Percentiles rank a stretch among this genome's conserved stretches.
Evolutionary conservation across 2,329 filamentous ascomycete genomes (phyloP).

Genomic region (Fusarium sp.): DNA sequence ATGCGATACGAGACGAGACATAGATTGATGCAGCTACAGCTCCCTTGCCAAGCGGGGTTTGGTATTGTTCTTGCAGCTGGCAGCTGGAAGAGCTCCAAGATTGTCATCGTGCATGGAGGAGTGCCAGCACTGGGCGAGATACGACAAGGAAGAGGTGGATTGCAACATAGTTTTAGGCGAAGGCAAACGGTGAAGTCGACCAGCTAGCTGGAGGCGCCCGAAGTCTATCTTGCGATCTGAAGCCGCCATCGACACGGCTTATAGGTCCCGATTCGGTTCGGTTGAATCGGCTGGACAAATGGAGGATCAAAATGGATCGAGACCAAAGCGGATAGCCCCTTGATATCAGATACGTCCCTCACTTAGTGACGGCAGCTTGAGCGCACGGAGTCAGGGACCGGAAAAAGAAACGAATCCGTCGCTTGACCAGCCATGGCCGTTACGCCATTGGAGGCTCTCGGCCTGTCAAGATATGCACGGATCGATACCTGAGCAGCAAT

Average conservation of each 20-base stretch:
- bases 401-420: slow-evolving; percentile 26
- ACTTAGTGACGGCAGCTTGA: slow-evolving; percentile 17
- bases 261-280: slow-evolving; percentile 3
- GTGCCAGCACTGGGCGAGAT: slow-evolving; percentile 10
- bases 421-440: slow-evolving; percentile 7
- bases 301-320: slow-evolving; percentile 13
- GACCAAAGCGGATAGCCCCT: slow-evolving; percentile 12
- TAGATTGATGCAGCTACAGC: slow-evolving; percentile 6
- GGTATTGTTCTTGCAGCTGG: slow-evolving; percentile 35
- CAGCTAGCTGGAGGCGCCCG: slow-evolving; percentile 17
- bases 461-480: slow-evolving; percentile 41
- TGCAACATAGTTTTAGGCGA: slow-evolving; percentile 24
- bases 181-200: slow-evolving; percentile 13
- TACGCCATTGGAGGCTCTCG: slow-evolving; percentile 27
- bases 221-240: slow-evolving; percentile 20
- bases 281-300: not conserved
- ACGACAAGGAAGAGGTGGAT: slow-evolving; percentile 15
- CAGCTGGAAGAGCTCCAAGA: slow-evolving; percentile 14
- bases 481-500: slow-evolving; percentile 18
- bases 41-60: slow-evolving; percentile 23
- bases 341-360: slow-evolving; percentile 10
- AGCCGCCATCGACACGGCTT: slow-evolving; percentile 11
- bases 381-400: slow-evolving; percentile 34
- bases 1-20: slow-evolving; percentile 7
- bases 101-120: slow-evolving; percentile 6